These are phyloP conservation scores for Abrus precatorius DNA, from an alignment of 306 rosid genomes.

Conservation along the genomic window DNA sequence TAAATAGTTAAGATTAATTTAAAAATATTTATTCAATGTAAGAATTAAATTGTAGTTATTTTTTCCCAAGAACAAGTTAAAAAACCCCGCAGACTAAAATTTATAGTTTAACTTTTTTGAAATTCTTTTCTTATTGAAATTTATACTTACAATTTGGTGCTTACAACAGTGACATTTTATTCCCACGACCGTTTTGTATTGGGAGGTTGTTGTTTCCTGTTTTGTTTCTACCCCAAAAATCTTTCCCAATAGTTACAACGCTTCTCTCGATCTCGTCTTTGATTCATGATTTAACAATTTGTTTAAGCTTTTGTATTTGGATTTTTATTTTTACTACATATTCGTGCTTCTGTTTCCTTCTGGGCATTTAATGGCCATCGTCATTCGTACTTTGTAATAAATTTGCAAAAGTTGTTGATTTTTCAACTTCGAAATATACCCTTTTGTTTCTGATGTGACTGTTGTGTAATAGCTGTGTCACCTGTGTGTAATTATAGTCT, in stretches of 20 bases:
- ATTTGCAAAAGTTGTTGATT: neutral
- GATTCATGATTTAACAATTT: slow-evolving; percentile 1
- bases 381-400: neutral
- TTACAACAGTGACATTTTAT: no score
- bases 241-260: neutral
- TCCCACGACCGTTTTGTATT: neutral
- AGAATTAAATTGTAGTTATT: no score
- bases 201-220: neutral
- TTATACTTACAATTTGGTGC: no score
- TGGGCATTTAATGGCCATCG: neutral
- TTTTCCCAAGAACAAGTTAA: no score
- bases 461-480: neutral
- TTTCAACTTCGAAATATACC: neutral
- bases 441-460: neutral
- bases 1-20: no score
- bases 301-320: neutral
- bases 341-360: slow-evolving; percentile 1
- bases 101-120: no score
- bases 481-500: neutral
- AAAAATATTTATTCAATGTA: no score
- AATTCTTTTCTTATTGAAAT: no score
- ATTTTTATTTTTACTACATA: neutral
- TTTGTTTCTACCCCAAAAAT: neutral
- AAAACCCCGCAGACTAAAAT: no score
- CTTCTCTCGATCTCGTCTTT: neutral